These are phyloP conservation scores for Aureobasidium sp. DNA, from an alignment of 2,329 filamentous ascomycete species.

Conservation along the genomic window DNA sequence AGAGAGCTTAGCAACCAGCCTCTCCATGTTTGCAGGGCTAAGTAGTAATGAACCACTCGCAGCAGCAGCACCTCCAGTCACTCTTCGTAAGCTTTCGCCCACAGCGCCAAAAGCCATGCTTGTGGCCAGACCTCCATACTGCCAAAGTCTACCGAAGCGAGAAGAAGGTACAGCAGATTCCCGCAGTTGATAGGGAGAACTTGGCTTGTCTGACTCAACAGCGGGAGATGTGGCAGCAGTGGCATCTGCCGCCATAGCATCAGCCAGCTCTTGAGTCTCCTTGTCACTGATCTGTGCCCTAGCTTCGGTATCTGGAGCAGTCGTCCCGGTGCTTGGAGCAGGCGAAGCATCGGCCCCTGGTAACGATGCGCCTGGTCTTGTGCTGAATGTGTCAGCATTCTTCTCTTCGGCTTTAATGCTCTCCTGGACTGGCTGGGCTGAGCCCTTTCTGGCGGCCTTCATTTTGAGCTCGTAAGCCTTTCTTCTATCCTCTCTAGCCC, in stretches of 20 bases:
- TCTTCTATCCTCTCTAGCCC: conserved; percentile 17
- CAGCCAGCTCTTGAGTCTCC: conserved; percentile 17
- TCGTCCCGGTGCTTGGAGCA: conserved; percentile 3
- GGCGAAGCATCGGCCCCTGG: background rate
- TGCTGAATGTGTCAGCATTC: conserved; percentile 33
- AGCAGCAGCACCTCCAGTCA: conserved; percentile 55
- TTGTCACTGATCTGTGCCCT: conserved; percentile 16
- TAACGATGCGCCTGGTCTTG: conserved; percentile 10
- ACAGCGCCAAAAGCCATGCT: conserved; percentile 94
- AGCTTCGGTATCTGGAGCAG: background rate
- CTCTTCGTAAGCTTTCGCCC: conserved; percentile 73
- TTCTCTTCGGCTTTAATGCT: conserved; percentile 23
- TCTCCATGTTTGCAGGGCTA: conserved; percentile 84
- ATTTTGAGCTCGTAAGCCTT: conserved; percentile 21
- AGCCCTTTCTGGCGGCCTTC: conserved; percentile 27
- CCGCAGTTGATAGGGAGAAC: conserved; percentile 58
- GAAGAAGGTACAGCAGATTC: conserved; percentile 90
- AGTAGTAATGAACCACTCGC: conserved; percentile 71
- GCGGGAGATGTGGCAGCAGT: conserved; percentile 22
- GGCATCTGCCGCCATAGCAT: conserved; percentile 29
- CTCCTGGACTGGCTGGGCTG: conserved; percentile 27
- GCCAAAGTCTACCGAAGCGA: conserved; percentile 81
- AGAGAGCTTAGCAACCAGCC: conserved; percentile 85
- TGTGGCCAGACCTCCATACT: conserved; percentile 86
- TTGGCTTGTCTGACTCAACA: background rate